Percentiles rank a stretch among this genome's conserved stretches.
Evolutionary conservation across 148 eudicot species (phyloP).

Genomic region (Cornus controversa): DNA sequence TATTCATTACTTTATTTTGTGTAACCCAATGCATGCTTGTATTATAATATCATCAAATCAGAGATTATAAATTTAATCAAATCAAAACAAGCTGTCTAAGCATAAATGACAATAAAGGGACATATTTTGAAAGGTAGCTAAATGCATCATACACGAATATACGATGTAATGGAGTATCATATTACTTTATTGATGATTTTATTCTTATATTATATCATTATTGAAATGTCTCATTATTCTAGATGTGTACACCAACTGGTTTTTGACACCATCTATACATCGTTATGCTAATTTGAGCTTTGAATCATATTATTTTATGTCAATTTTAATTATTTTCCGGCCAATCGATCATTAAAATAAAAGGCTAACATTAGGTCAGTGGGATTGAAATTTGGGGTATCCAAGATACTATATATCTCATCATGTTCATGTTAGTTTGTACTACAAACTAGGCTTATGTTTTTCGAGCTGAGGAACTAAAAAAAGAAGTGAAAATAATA

Average conservation of each 20-base stretch:
- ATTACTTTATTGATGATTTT: neutral
- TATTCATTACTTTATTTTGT: too few relatives aligned
- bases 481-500: too few relatives aligned
- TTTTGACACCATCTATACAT: neutral
- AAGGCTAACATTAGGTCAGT: neutral
- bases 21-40: neutral
- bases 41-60: neutral
- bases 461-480: too few relatives aligned
- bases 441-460: too few relatives aligned
- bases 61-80: neutral
- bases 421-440: too few relatives aligned
- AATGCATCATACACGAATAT: neutral
- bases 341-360: conserved; percentile 2
- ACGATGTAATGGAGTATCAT: neutral
- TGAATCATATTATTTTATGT: conserved; percentile 10
- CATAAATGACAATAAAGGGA: neutral
- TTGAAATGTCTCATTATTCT: neutral
- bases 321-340: neutral
- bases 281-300: neutral
- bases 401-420: too few relatives aligned
- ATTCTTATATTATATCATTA: neutral
- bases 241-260: neutral
- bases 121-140: neutral
- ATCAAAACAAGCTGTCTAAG: neutral
- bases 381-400: too few relatives aligned